Evolutionary conservation across 352 stramenopile genomes (phyloP).

Genomic region (Phytophthora ramorum): DNA sequence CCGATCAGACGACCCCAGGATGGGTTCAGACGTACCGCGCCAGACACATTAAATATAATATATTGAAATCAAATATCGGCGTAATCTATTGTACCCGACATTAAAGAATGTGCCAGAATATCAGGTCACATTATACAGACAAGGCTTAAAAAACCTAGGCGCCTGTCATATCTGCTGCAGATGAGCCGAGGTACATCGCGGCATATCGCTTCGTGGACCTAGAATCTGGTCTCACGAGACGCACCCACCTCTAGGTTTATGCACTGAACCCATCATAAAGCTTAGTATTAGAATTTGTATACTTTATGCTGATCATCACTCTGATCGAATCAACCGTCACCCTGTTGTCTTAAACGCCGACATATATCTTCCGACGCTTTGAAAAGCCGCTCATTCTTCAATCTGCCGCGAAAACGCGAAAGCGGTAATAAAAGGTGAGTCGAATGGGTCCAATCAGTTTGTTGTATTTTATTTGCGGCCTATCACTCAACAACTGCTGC

Average conservation of each 20-base stretch:
- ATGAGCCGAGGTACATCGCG: not conserved
- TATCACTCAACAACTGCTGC: not conserved
- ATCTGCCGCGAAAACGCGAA: not conserved
- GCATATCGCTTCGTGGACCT: not conserved
- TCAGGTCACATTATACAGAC: too few species aligned
- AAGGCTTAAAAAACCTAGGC: too few species aligned
- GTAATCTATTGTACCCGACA: too few species aligned
- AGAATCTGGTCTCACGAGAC: not conserved
- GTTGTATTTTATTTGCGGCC: not conserved
- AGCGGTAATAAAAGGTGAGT: not conserved
- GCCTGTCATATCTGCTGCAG: not conserved
- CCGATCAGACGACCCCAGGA: too few species aligned
- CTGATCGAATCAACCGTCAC: not conserved
- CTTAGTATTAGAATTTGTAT: not conserved
- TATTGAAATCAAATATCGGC: too few species aligned
- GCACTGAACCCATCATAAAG: not conserved
- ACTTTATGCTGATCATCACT: not conserved
- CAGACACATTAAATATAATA: too few species aligned
- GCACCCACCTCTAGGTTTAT: not conserved
- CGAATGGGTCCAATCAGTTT: not conserved
- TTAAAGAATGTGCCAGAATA: too few species aligned
- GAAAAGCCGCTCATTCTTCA: not conserved
- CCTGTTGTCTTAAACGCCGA: not conserved
- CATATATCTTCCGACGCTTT: not conserved
- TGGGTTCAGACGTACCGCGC: too few species aligned